Evolutionary conservation across 2,329 filamentous ascomycete species (phyloP).

Genomic region (Verticillium isaacii): DNA sequence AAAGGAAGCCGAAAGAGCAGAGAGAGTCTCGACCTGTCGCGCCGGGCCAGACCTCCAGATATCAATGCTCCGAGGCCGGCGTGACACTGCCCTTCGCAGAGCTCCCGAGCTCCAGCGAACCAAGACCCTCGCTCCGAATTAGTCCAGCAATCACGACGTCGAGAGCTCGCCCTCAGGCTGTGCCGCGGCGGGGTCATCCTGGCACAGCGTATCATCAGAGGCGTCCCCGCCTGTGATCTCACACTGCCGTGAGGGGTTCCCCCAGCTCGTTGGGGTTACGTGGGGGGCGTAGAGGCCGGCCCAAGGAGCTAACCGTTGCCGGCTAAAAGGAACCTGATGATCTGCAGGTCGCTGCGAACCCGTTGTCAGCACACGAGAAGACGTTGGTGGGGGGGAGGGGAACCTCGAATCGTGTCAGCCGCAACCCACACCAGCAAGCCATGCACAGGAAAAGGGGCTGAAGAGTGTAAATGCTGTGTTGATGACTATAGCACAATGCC

Average conservation of each 20-base stretch:
- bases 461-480: not conserved
- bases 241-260: not conserved
- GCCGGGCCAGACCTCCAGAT: not conserved
- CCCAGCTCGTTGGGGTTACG: not conserved
- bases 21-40: not conserved
- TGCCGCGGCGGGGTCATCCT: not conserved
- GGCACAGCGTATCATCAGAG: not conserved
- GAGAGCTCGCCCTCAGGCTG: not conserved
- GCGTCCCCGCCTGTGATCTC: not conserved
- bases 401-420: not conserved
- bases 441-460: not conserved
- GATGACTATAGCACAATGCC: not conserved
- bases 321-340: not conserved
- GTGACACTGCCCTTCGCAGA: not conserved
- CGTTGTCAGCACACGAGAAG: not conserved
- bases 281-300: not conserved
- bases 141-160: slow-evolving; percentile 2
- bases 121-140: not conserved
- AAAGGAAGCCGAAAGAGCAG: not conserved
- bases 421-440: not conserved
- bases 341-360: not conserved
- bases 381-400: not conserved
- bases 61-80: not conserved
- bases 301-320: not conserved
- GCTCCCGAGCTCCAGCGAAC: not conserved